Base-by-base conservation (phyloP, 2,329 filamentous ascomycete species). In the Cordyceps pruinosa region DNA sequence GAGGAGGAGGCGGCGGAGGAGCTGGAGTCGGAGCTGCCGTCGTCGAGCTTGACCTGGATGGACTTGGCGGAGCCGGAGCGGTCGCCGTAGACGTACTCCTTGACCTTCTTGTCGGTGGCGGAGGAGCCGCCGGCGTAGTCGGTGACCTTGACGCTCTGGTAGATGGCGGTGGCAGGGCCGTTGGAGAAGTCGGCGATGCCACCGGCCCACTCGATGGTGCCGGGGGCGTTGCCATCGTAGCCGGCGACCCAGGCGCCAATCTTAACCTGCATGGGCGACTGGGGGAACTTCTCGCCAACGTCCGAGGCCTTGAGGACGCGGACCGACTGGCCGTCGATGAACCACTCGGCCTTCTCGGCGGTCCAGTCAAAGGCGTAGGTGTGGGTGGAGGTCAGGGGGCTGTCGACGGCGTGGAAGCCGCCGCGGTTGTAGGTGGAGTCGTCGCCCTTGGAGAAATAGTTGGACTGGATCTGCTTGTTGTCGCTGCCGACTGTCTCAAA, bases 401-500 rank as follows among this genome's bases (percentile, higher is more conserved):
- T 74, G 60, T 70, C 62, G 51, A 89, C 77, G n/a, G 75, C 60
- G 66, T 85, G 79, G 75, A 82, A 85, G 57, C 77, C 77, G 67
- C 82, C 86, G 61, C 87, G 86, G 73, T 90, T 84, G 72, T 85
- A 90, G 58, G 80, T 80, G n/a, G 80, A 80, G 56, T 81, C 84
- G 72, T 89, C 75, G 59, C 87, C 88, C 77, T 89, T 88, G 75
- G 84, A 82, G 73, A 88, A 89, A 76, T 90, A 96, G 76, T 96
- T 96, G 69, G 84, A 88, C 75, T 97, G 93, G 32, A 92, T 91
- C 70, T 93, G 79, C 28, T 77, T 72, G 63, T 80, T 75, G 68
- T 90, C 83, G 54, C 84, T 86, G 58, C 93, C 94, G 58, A 97
- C 80, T 87, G 90, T 96, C 74, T 97, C 93, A 88, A 90, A 96